Evolutionary conservation across 768 basidiomycete genomes (phyloP).

Genomic region (Clitopilus hobsonii): DNA sequence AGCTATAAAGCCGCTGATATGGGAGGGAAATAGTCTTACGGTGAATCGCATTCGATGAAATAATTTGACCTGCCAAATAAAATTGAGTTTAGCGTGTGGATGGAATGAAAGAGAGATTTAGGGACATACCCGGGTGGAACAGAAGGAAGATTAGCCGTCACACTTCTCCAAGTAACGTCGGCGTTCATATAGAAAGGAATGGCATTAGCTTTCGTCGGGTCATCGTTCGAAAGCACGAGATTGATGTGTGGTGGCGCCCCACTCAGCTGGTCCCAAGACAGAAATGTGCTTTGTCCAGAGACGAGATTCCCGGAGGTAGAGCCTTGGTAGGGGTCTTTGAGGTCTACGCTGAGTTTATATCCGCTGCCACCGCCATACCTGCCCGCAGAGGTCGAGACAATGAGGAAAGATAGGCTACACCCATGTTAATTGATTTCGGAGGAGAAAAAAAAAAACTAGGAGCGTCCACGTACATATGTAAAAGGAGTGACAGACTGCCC

Average conservation of each 20-base stretch:
- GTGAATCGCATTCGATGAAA: neutral
- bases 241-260: neutral
- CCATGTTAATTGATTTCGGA: neutral
- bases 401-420: neutral
- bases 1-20: neutral
- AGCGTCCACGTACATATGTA: neutral
- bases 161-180: neutral
- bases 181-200: neutral
- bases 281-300: neutral
- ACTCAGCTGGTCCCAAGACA: neutral
- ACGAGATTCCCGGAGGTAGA: neutral
- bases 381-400: neutral
- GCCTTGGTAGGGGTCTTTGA: neutral
- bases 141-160: neutral
- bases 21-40: neutral
- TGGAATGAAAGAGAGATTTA: neutral
- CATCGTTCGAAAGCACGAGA: neutral
- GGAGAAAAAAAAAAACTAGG: too few species aligned
- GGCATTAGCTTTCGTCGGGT: neutral
- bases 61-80: neutral
- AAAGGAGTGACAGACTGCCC: neutral
- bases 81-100: neutral
- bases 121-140: neutral
- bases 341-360: neutral
- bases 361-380: neutral